Evolutionary conservation across 73 alveolate species (phyloP), one percentile per base, ranked within the genome.

Genomic region (Paramecium octaurelia): DNA sequence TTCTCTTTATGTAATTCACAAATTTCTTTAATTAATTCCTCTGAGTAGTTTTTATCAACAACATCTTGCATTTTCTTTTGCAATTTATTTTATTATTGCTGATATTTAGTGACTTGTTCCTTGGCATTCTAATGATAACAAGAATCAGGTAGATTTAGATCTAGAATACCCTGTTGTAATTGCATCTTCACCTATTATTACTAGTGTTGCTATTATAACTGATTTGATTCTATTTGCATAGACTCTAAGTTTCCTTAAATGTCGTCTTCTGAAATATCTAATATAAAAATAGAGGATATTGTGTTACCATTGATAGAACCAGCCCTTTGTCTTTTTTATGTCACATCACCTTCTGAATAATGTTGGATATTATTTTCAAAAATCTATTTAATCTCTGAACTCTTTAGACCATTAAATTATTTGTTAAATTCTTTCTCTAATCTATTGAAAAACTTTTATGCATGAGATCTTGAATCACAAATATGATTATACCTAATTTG

Each of bases 401-500:
- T 44, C 27, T 80, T 80, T 1, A 80, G 29, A 10, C 91, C 91
- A 80, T 80, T 80, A 46, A 80, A 80, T 35, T 80, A 35, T 80
- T 80, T 23, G 8, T 80, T 80, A 46, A 80, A 70, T 85, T 89
- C 94, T 44, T 89, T 89, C 31, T 94, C 95, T 38, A 95, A 86
- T 80, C 96, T 94, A 29, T 93, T 96, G 80, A 95, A 95, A 92
- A 95, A 95, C 86, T 95, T 95, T 87, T 95, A 93, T 16, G 98
- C 98, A 60, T 95, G 98, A 23, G 98, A 95, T 44, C 91, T 80
- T 80, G 9, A 24, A 20, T 24, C 20, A 24, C 23, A 31, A 7
- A 80, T 20, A 38, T 14, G 29, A 18, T 0, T 3, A 40, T 73
- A 80, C 91, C 97, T 48, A 24, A 94, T 92, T 69, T 95, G 90